phyloP scores from a whole-genome alignment of 1,139 yeast species.

The Lodderomyces theae region DNA sequence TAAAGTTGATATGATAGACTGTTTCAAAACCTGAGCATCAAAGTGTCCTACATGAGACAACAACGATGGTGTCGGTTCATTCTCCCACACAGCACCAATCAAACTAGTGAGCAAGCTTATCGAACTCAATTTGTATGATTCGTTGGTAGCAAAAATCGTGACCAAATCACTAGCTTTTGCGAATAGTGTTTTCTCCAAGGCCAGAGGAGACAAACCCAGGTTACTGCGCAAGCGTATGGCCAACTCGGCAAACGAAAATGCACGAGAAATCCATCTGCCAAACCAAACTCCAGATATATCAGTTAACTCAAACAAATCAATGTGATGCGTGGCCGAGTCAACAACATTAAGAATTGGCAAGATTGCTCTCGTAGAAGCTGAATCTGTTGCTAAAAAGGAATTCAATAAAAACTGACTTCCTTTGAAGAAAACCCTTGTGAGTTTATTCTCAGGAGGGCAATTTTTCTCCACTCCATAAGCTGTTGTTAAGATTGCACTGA shows the following conservation, averaged over 20 bases:
- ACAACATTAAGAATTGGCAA: slow-evolving; percentile 55
- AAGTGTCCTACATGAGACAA: slow-evolving; percentile 74
- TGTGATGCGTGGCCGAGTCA: slow-evolving; percentile 41
- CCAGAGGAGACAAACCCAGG: slow-evolving; percentile 51
- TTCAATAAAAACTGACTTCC: slow-evolving; percentile 46
- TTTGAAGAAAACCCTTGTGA: slow-evolving; percentile 48
- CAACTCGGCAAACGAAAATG: slow-evolving; percentile 40
- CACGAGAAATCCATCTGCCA: slow-evolving; percentile 41
- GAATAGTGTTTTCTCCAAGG: slow-evolving; percentile 63
- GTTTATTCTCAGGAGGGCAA: slow-evolving; percentile 36
- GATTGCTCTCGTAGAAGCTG: slow-evolving; percentile 52
- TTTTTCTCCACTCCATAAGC: slow-evolving; percentile 58
- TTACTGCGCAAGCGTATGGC: slow-evolving; percentile 55
- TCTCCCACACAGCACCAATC: slow-evolving; percentile 60
- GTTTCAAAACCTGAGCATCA: slow-evolving; percentile 57
- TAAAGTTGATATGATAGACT: slow-evolving; percentile 59
- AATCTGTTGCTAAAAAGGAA: slow-evolving; percentile 54
- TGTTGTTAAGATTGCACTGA: slow-evolving; percentile 52
- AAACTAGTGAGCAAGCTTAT: slow-evolving; percentile 60
- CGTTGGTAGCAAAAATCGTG: slow-evolving; percentile 52
- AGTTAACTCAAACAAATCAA: slow-evolving; percentile 38
- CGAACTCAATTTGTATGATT: slow-evolving; percentile 48
- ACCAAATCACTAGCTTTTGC: slow-evolving; percentile 56
- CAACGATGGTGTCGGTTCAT: slow-evolving; percentile 64
- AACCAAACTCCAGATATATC: slow-evolving; percentile 45